Base-by-base conservation (phyloP, 73 alveolate species). In the Paramecium tetraurelia region DNA sequence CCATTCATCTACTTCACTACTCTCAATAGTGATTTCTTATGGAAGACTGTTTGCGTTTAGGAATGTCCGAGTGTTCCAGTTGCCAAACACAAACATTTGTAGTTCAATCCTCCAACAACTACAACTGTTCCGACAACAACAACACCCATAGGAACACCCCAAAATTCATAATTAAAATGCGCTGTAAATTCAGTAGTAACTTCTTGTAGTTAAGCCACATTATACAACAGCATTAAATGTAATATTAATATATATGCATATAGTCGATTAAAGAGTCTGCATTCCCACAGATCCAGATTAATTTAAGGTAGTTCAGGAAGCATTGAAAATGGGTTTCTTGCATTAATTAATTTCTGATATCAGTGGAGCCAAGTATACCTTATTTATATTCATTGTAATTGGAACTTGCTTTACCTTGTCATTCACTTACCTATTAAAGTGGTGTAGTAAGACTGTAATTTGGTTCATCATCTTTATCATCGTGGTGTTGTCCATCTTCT, bases 11-110 rank as follows among this genome's bases (percentile, higher is more conserved):
- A 80, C 33, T 80, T 80, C 57, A 48, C 72, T 24, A 46, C 21
- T 44, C 90, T 43, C 1, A 44, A 33, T 38, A 31, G 58, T 36
- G 86, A 72, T 80, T 43, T 31, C 27, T 46, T 80, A 41, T 80
- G 76, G 90, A 44, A 80, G 57, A 80, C 90, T 21, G 90, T 80
- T 43, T 80, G 90, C 75, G 90, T 80, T 31, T 11, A 40, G 20
- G 70, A 41, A 80, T 80, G 90, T 35, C 90, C 90, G 10, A 40
- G 43, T 80, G 43, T 80, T 14, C 8, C 21, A 29, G 20, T 7
- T 21, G 76, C 41, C 33, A 40, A 46, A 14, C 90, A 80, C 33
- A 44, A 44, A 44, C 84, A 63, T 27, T 63, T 80, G 5, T 35
- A 80, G 22, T 43, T 44, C 16, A 21, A 21, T 43, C 20, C 70